phyloP scores from a whole-genome alignment of 2,329 filamentous ascomycete species.

The Diaporthe vexans region DNA sequence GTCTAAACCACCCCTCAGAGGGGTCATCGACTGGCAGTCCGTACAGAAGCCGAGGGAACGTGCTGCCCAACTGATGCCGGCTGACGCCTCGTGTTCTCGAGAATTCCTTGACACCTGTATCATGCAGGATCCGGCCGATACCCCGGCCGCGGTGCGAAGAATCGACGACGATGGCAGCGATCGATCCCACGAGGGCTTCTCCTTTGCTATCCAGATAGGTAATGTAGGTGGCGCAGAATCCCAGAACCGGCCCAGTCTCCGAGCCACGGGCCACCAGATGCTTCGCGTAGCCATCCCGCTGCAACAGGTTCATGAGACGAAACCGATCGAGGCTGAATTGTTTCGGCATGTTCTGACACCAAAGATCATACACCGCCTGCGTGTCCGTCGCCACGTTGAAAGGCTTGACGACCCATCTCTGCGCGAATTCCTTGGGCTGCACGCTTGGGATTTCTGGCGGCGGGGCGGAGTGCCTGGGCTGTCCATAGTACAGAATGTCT shows the following conservation, averaged over 20 bases:
- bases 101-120: conserved; percentile 64
- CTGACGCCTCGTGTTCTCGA: conserved; percentile 65
- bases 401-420: conserved; percentile 58
- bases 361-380: conserved; percentile 59
- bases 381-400: conserved; percentile 58
- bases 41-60: conserved; percentile 70
- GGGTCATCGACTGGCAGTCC: conserved; percentile 62
- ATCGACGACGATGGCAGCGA: conserved; percentile 68
- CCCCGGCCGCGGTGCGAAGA: conserved; percentile 62
- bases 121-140: conserved; percentile 67
- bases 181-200: conserved; percentile 67
- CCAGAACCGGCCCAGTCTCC: conserved; percentile 59
- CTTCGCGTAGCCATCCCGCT: conserved; percentile 68
- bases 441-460: conserved; percentile 44
- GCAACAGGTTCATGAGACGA: conserved; percentile 61
- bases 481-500: conserved; percentile 60
- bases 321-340: conserved; percentile 61
- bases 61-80: conserved; percentile 69
- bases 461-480: conserved; percentile 45
- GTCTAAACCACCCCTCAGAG: conserved; percentile 66
- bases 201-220: conserved; percentile 67
- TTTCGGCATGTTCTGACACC: conserved; percentile 60
- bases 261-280: conserved; percentile 70
- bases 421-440: conserved; percentile 50
- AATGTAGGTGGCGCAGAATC: conserved; percentile 73